Evolutionary conservation across 495 filamentous ascomycete genomes (phyloP).

Genomic region (Penicillium diatomitis): DNA sequence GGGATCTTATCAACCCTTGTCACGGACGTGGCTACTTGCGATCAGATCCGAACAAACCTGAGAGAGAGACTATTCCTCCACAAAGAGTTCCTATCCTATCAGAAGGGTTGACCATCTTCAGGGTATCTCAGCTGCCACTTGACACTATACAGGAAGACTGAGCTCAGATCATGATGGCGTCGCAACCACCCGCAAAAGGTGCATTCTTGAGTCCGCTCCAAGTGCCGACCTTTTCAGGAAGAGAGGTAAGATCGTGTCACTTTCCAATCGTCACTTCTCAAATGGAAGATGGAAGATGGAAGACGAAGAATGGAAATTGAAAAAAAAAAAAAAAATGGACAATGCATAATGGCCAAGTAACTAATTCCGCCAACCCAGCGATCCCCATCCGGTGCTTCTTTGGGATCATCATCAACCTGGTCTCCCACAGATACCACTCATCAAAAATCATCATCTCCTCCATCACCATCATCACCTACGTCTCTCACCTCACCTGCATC

Average conservation of each 20-base stretch:
- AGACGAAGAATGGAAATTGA: too few relatives aligned
- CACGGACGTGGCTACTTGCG: too few relatives aligned
- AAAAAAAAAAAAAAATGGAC: too few relatives aligned
- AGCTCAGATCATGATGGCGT: constrained; percentile 9
- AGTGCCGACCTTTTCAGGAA: constrained; percentile 11
- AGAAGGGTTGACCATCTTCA: not conserved
- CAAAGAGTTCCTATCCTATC: too few relatives aligned
- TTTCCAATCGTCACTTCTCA: not conserved
- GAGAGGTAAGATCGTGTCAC: constrained; percentile 12
- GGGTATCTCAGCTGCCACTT: not conserved
- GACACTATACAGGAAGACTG: too few relatives aligned
- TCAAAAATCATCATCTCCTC: constrained; percentile 16
- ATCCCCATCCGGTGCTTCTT: constrained; percentile 14
- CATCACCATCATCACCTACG: constrained; percentile 9
- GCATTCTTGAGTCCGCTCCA: constrained; percentile 11
- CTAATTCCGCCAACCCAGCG: constrained; percentile 4
- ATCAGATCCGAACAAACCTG: too few relatives aligned
- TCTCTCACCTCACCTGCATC: too few relatives aligned
- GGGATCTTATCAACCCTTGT: too few relatives aligned
- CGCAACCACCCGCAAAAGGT: constrained; percentile 8
- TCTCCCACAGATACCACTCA: constrained; percentile 14
- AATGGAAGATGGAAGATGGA: not conserved
- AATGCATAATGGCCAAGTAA: too few relatives aligned
- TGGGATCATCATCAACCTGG: constrained; percentile 11
- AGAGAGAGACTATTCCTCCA: too few relatives aligned